Conservation (phyloP, 192 early-diverging fungal genomes). For the Backusella luteola region DNA sequence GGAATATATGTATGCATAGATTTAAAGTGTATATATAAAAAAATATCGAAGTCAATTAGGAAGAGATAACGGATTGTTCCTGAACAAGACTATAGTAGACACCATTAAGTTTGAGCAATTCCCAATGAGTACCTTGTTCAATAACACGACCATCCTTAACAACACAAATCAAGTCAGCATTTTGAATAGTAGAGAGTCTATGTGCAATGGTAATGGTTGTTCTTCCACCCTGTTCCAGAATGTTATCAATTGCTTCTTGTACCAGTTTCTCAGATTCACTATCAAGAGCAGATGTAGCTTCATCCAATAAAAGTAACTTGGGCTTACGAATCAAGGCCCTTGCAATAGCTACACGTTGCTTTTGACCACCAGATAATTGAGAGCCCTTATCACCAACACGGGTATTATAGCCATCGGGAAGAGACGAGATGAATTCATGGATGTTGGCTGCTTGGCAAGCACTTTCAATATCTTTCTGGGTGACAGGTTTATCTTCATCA, state of each 20-base stretch:
- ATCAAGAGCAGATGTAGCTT: conserved; percentile 75
- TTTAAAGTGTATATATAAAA: background rate
- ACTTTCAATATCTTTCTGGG: conserved; percentile 56
- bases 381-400: conserved; percentile 67
- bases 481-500: conserved; percentile 33
- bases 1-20: background rate
- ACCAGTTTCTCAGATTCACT: conserved; percentile 68
- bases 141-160: conserved; percentile 65
- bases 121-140: conserved; percentile 76
- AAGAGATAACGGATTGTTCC: conserved; percentile 50
- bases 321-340: conserved; percentile 87
- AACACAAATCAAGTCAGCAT: conserved; percentile 85
- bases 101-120: conserved; percentile 63
- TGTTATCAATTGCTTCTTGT: conserved; percentile 67
- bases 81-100: conserved; percentile 62
- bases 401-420: conserved; percentile 66
- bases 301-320: conserved; percentile 82
- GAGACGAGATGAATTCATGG: conserved; percentile 52
- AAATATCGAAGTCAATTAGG: background rate
- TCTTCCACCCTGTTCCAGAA: conserved; percentile 52
- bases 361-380: conserved; percentile 65
- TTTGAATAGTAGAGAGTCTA: conserved; percentile 68
- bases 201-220: conserved; percentile 77
- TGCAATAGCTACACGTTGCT: conserved; percentile 85
- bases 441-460: conserved; percentile 61